Evolutionary conservation across 2,329 filamentous ascomycete species (phyloP).

Genomic region (Zopfia rhizophila): DNA sequence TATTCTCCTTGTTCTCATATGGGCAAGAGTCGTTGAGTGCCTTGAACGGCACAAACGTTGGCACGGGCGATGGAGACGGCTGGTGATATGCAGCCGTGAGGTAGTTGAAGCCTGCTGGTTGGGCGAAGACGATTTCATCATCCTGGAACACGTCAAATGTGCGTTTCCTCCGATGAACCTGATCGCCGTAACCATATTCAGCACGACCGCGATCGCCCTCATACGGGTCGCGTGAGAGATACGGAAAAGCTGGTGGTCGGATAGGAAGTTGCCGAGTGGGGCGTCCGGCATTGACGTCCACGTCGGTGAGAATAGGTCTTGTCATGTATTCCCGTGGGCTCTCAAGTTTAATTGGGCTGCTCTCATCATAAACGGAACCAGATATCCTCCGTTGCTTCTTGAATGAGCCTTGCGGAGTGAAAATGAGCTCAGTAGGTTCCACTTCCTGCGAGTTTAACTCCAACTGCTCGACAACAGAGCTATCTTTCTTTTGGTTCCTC

Average conservation of each 20-base stretch:
- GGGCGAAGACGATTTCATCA: conserved; percentile 45
- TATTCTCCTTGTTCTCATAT: conserved; percentile 48
- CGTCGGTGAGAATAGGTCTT: conserved; percentile 41
- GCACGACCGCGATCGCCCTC: conserved; percentile 43
- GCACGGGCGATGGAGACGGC: conserved; percentile 35
- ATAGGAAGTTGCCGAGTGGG: conserved; percentile 41
- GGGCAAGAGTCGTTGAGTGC: conserved; percentile 32
- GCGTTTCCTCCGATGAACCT: conserved; percentile 46
- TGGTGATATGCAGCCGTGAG: conserved; percentile 45
- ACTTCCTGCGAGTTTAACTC: conserved; percentile 71
- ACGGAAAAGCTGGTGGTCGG: conserved; percentile 30
- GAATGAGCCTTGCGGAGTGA: conserved; percentile 58
- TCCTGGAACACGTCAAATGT: conserved; percentile 56
- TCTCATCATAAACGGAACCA: conserved; percentile 54
- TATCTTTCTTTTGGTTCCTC: conserved; percentile 81
- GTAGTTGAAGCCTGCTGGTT: conserved; percentile 45
- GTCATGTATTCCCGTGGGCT: conserved; percentile 40
- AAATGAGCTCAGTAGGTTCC: conserved; percentile 72
- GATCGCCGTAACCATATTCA: conserved; percentile 36
- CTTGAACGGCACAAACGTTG: conserved; percentile 39
- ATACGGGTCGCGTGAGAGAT: conserved; percentile 35
- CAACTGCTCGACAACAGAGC: conserved; percentile 75
- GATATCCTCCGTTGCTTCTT: conserved; percentile 58
- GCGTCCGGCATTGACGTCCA: conserved; percentile 44
- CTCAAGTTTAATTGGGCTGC: conserved; percentile 46